Evolutionary conservation across 345 rosid species (phyloP).

Genomic region (Toxicodendron radicans): DNA sequence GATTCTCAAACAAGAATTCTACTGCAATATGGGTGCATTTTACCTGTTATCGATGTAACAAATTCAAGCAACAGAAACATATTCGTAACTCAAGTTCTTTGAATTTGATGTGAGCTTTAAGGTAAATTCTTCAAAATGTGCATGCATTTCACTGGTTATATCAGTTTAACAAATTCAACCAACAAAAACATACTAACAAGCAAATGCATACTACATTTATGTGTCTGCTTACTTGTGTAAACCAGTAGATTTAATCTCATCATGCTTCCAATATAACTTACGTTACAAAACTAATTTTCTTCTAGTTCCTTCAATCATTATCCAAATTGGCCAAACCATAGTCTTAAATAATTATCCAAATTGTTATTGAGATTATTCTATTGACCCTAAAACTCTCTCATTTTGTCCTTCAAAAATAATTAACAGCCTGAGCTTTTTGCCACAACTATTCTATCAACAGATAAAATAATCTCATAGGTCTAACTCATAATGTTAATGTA

Average conservation of each 20-base stretch:
- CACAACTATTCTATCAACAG: not conserved
- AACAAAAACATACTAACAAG: not conserved
- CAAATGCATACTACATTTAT: not conserved
- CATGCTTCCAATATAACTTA: not conserved
- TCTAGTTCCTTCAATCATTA: not conserved
- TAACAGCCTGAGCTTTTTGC: not conserved
- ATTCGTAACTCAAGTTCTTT: too few relatives aligned
- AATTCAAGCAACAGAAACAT: too few relatives aligned
- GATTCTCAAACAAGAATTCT: too few relatives aligned
- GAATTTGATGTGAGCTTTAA: not conserved
- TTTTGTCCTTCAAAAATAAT: not conserved
- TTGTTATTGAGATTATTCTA: not conserved
- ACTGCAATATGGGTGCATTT: too few relatives aligned
- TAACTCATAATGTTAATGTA: not conserved
- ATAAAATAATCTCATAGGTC: not conserved
- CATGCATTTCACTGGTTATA: not conserved
- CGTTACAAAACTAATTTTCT: not conserved
- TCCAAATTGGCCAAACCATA: not conserved
- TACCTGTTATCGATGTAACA: too few relatives aligned
- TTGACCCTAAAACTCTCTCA: not conserved
- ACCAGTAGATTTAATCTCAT: not conserved
- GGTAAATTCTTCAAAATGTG: not conserved
- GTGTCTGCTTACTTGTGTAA: not conserved
- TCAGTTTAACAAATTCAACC: not conserved
- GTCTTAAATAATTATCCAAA: not conserved